Base-by-base conservation (phyloP, 2,329 filamentous ascomycete species). In the Ilyonectria sp. region DNA sequence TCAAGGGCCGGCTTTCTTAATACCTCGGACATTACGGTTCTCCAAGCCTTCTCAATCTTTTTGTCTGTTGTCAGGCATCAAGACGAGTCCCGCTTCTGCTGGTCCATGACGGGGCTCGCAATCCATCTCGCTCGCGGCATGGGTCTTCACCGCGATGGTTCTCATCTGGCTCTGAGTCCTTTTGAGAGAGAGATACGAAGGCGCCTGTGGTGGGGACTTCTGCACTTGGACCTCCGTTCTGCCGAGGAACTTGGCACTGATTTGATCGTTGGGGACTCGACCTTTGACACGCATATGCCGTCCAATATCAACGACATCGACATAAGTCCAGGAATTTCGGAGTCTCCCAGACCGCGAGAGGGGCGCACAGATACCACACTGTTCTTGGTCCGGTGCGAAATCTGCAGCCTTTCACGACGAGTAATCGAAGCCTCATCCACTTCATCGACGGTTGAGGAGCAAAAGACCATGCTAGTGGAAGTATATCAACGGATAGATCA, bases 101-200 rank as follows among this genome's bases (percentile, higher is more conserved):
- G 89, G 89, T 86, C 88, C 11, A 79, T 91, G 68, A 88, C 87
- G 0, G 88, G 87, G 1, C 80, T 90, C 7, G 82, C 85, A 3
- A 82, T 88, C n/a, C 84, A 89, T 6, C 86, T 91, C 40, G 88
- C 85, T 4, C 88, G 90, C 70, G 85, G 87, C 2, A 84, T 91
- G 71, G 90, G 90, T 1, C 80, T 92, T 2, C 89, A 92, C 71
- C 84, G 87, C 5, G 89, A 91, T 60, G 83, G 84, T 9, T 79
- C 80, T 4, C 78, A 82, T 50, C 82, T 90, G 37, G 83, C 83
- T 1, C 79, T 92, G 4, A 82, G 84, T 0, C 85, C 87, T 0
- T 90, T 88, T 64, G 89, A 91, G 62, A 84, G 85, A 1, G 89
- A 92, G 74, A 86, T 91, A 78, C 82, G 89, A 43, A 83, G 90